Conservation (phyloP, 2,329 filamentous ascomycete genomes). For the Aspergillus tamarii region DNA sequence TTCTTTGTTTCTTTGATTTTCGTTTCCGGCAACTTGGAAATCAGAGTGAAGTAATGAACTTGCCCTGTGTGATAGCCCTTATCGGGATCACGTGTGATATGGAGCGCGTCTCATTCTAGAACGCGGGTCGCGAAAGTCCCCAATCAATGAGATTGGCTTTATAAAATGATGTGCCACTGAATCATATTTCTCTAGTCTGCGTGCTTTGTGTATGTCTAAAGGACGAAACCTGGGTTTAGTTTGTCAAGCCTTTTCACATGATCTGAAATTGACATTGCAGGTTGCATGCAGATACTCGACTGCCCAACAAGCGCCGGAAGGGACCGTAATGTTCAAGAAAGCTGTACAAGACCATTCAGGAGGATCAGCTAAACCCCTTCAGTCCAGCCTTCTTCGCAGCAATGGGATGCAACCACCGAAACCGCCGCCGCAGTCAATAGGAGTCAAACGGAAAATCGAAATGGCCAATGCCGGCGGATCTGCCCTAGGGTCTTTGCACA, state of each 20-base stretch:
- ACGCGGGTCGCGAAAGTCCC: constrained; percentile 12
- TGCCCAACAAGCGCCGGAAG: constrained; percentile 21
- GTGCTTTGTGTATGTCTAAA: constrained; percentile 33
- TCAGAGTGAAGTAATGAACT: background rate
- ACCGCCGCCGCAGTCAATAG: constrained; percentile 29
- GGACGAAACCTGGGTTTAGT: constrained; percentile 23
- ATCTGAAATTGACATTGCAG: constrained; percentile 22
- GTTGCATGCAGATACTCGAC: constrained; percentile 31
- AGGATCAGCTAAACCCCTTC: constrained; percentile 35
- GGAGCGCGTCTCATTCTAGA: constrained; percentile 13
- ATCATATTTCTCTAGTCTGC: background rate
- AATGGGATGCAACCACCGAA: constrained; percentile 30
- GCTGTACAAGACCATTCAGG: constrained; percentile 44
- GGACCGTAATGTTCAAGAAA: constrained; percentile 43
- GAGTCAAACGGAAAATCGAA: constrained; percentile 45
- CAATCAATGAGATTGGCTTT: background rate
- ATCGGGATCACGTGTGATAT: constrained; percentile 29
- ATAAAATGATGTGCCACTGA: background rate
- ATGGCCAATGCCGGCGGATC: constrained; percentile 33
- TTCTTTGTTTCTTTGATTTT: background rate
- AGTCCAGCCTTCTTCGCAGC: constrained; percentile 32
- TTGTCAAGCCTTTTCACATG: constrained; percentile 27
- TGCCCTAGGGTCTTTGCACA: constrained; percentile 48
- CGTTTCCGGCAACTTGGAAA: background rate
- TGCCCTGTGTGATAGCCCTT: constrained; percentile 17